These are phyloP conservation scores for Boletus coffeatus DNA, from an alignment of 1,284 basidiomycete genomes.

Conservation along the genomic window DNA sequence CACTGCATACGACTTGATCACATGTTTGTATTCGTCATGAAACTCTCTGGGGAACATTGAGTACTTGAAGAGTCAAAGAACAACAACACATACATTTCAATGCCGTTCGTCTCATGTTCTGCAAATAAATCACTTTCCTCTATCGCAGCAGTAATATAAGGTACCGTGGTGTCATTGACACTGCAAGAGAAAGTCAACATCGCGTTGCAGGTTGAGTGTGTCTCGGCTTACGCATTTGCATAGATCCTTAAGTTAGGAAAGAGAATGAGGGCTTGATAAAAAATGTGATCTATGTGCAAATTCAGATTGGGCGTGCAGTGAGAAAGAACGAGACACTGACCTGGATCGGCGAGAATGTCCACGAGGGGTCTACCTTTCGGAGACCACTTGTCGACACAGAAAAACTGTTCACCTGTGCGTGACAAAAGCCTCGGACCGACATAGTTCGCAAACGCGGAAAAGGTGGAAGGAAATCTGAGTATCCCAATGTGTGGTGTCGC, in stretches of 20 bases:
- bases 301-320: constrained; percentile 8
- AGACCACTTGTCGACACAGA: constrained; percentile 70
- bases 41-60: constrained; percentile 40
- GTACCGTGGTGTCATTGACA: constrained; percentile 76
- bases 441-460: constrained; percentile 51
- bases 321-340: constrained; percentile 35
- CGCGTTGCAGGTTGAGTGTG: neutral
- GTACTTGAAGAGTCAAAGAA: constrained; percentile 2
- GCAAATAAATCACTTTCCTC: constrained; percentile 66
- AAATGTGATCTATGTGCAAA: constrained; percentile 52
- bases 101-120: constrained; percentile 49
- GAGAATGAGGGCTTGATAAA: constrained; percentile 66
- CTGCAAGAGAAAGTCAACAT: constrained; percentile 28
- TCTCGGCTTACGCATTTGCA: constrained; percentile 65
- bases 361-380: constrained; percentile 64
- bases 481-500: constrained; percentile 81
- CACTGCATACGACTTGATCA: constrained; percentile 48
- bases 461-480: constrained; percentile 51
- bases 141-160: constrained; percentile 75
- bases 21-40: constrained; percentile 47
- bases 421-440: constrained; percentile 76
- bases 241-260: constrained; percentile 78
- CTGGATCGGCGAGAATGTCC: constrained; percentile 83
- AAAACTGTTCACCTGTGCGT: constrained; percentile 81
- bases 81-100: constrained; percentile 49